A percentile compares a stretch with the other conserved stretches of the same genome.
Evolutionary conservation across 805 yeast genomes (phyloP).

Genomic region (Wickerhamiella lipophila): DNA sequence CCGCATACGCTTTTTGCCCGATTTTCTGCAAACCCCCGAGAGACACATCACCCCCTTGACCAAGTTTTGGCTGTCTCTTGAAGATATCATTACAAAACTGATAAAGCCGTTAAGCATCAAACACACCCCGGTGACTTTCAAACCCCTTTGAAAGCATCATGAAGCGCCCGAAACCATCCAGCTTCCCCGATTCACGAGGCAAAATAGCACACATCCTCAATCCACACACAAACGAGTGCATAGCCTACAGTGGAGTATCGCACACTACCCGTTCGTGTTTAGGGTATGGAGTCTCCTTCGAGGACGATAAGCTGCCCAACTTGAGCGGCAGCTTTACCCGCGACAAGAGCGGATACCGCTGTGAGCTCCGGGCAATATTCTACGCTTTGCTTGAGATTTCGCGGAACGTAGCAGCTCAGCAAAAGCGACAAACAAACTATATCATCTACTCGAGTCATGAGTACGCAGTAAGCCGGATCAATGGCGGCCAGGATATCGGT

Average conservation of each 20-base stretch:
- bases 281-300: constrained; percentile 14
- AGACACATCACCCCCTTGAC: too few species aligned
- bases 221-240: neutral
- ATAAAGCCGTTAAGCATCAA: neutral
- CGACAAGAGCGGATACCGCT: constrained; percentile 12
- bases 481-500: neutral
- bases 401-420: neutral
- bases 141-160: neutral
- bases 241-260: neutral
- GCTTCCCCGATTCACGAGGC: neutral
- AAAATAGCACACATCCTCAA: constrained; percentile 10
- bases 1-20: neutral
- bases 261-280: neutral
- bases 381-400: constrained; percentile 8
- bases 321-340: constrained; percentile 3
- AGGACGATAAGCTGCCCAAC: constrained; percentile 10
- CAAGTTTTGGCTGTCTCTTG: neutral
- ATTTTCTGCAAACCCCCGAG: neutral
- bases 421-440: constrained; percentile 2
- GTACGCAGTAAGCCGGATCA: constrained; percentile 9
- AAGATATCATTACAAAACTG: neutral
- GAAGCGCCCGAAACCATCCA: neutral
- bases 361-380: constrained; percentile 14
- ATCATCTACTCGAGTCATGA: constrained; percentile 12
- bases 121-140: neutral